A percentile compares a stretch with the other conserved stretches of the same genome.
Conservation (phyloP, 164 flowering plant genomes). For the Stephania cephalantha region DNA sequence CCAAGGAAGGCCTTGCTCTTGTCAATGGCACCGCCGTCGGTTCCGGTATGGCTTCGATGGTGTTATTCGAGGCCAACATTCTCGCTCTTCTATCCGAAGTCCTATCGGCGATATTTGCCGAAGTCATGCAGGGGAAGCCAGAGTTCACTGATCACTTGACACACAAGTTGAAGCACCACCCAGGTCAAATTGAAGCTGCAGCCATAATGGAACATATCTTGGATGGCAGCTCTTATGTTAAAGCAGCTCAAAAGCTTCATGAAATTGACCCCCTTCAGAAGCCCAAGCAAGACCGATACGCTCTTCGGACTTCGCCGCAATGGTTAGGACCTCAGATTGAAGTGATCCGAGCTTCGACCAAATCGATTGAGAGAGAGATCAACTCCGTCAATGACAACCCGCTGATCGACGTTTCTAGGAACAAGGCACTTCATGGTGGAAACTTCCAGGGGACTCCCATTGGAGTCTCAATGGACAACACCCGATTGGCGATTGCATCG, state of each 20-base stretch:
- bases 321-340: constrained; percentile 59
- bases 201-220: constrained; percentile 63
- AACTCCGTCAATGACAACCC: constrained; percentile 67
- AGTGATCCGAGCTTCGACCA: constrained; percentile 48
- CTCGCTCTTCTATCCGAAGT: constrained; percentile 42
- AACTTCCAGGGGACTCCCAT: constrained; percentile 69
- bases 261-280: constrained; percentile 52
- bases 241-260: constrained; percentile 36
- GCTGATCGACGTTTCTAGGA: constrained; percentile 51
- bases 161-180: constrained; percentile 59
- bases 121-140: constrained; percentile 63
- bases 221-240: constrained; percentile 44
- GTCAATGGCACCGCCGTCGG: constrained; percentile 70
- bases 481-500: constrained; percentile 48
- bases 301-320: constrained; percentile 60
- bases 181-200: constrained; percentile 64
- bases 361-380: constrained; percentile 53
- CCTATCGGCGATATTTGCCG: constrained; percentile 52
- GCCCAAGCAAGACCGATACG: constrained; percentile 64
- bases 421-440: constrained; percentile 61
- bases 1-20: constrained; percentile 59
- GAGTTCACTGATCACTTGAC: constrained; percentile 59
- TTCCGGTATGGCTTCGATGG: constrained; percentile 49
- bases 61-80: constrained; percentile 47
- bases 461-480: constrained; percentile 71